Percentiles rank a stretch among this genome's conserved stretches.
phyloP scores from a whole-genome alignment of 2,329 filamentous ascomycete genomes.

The Cladosporium colombiae region DNA sequence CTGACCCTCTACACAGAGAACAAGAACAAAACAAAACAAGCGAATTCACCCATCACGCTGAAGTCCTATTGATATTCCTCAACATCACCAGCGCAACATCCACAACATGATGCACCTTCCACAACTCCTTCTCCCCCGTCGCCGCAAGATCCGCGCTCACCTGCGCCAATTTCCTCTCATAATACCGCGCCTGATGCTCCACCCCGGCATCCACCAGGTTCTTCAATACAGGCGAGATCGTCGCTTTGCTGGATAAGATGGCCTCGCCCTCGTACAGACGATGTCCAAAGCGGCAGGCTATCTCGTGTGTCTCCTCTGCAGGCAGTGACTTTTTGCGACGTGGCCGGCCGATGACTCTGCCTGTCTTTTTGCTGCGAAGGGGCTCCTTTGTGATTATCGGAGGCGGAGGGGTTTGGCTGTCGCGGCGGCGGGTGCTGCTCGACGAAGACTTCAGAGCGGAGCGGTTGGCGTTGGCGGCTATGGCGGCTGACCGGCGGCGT shows the following conservation, averaged over 20 bases:
- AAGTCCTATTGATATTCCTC: background rate
- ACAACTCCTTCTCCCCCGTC: conserved; percentile 9
- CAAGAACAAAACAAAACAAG: no score
- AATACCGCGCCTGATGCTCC: conserved; percentile 11
- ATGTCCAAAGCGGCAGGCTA: conserved; percentile 7
- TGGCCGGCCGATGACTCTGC: background rate
- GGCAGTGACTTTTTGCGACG: conserved; percentile 6
- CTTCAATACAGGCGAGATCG: conserved; percentile 5
- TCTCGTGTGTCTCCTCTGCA: background rate
- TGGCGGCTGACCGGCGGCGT: conserved; percentile 6
- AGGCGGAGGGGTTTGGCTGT: background rate
- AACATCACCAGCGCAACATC: conserved; percentile 13
- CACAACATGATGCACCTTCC: conserved; percentile 15
- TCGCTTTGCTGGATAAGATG: background rate
- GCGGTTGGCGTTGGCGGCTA: conserved; percentile 2
- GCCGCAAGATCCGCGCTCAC: conserved; percentile 16
- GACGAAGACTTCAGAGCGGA: conserved; percentile 1
- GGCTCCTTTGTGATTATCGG: conserved; percentile 2
- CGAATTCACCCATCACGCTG: no score
- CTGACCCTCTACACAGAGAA: no score
- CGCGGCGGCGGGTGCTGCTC: background rate
- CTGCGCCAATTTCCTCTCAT: conserved; percentile 17
- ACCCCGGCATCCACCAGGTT: background rate
- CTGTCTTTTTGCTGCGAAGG: background rate
- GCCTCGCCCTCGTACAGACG: conserved; percentile 8